Base-by-base conservation (phyloP, 768 basidiomycete species). In the Auriculariales sp. region DNA sequence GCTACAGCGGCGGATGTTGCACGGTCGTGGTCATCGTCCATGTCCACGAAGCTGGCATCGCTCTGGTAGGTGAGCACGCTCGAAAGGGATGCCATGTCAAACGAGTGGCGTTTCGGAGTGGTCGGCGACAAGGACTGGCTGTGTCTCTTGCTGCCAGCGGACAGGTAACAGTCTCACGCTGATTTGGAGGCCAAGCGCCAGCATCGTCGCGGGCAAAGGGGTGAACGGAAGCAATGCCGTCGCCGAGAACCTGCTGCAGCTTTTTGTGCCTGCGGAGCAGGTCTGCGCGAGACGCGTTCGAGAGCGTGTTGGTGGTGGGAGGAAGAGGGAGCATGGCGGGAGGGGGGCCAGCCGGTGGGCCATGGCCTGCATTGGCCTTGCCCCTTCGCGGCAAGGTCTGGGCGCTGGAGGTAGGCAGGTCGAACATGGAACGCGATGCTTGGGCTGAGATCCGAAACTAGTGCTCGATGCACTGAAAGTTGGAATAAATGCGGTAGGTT, bases 181-280 rank as follows among this genome's bases (percentile, higher is more conserved):
- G 56, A 45, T 55, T 56, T 61, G 17, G 51, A 6, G 28, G 27
- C 44, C 28, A 48, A n/a, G 4, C n/a, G 48, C 24, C 32, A 32
- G 29, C 28, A 17, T 28, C 50, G 28, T 35, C 48, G 25, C 36
- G 36, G 33, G 49, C 31, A 10, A 17, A 28, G 7, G 62, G 54
- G 47, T 71, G 55, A 4, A 62, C 64, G 9, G 73, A 73, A 3
- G 69, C 65, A 66, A 71, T 3, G 81, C 83, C 3, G 71, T 76
- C 71, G 34, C 87, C 87, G 49, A 90, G 80, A n/a, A 90, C 66
- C 54, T 81, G 79, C n/a, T 81, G 71, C 45, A 90, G 73, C 62
- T 91, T 91, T 57, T 81, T 78, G 47, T 79, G 75, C 56, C 80
- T 82, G 49, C 77, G 71, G 28, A 90, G 68, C 50, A 82, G 77